These are phyloP conservation scores for Nidula microcarpa DNA, from an alignment of 768 basidiomycete species.

Conservation along the genomic window DNA sequence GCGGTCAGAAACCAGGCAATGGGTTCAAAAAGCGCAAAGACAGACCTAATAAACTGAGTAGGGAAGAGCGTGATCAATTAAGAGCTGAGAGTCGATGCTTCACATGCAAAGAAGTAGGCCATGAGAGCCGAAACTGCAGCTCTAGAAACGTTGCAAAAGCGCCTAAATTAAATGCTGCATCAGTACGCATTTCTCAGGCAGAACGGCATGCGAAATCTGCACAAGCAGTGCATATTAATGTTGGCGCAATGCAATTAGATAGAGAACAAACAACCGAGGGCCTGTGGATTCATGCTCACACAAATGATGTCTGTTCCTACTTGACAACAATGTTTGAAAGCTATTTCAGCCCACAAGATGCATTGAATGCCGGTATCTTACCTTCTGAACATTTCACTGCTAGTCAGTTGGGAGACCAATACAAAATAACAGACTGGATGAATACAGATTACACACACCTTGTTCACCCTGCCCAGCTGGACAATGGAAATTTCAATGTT, in stretches of 20 bases:
- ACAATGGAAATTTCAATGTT: too few species aligned
- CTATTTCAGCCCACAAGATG: background rate
- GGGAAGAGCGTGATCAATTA: slow-evolving; percentile 8
- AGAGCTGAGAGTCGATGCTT: slow-evolving; percentile 15
- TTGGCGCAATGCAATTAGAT: background rate
- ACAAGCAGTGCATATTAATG: background rate
- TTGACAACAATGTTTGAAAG: background rate
- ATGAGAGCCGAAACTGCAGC: slow-evolving; percentile 16
- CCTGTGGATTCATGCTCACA: background rate
- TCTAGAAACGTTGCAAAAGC: slow-evolving; percentile 5
- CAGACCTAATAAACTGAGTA: background rate
- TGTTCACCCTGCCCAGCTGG: too few species aligned
- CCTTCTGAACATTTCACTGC: background rate
- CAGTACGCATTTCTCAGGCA: background rate
- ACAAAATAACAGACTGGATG: too few species aligned
- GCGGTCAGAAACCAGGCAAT: too few species aligned
- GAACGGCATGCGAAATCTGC: background rate
- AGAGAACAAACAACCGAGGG: background rate
- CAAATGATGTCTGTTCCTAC: background rate
- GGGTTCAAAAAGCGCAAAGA: too few species aligned
- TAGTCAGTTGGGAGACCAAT: too few species aligned
- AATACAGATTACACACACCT: too few species aligned
- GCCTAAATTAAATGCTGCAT: slow-evolving; percentile 1
- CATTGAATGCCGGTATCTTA: background rate
- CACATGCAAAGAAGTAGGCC: slow-evolving; percentile 13